Evolutionary conservation across 2,329 filamentous ascomycete genomes (phyloP).

Genomic region (Ophiognomonia clavigignenti-juglandacearum): DNA sequence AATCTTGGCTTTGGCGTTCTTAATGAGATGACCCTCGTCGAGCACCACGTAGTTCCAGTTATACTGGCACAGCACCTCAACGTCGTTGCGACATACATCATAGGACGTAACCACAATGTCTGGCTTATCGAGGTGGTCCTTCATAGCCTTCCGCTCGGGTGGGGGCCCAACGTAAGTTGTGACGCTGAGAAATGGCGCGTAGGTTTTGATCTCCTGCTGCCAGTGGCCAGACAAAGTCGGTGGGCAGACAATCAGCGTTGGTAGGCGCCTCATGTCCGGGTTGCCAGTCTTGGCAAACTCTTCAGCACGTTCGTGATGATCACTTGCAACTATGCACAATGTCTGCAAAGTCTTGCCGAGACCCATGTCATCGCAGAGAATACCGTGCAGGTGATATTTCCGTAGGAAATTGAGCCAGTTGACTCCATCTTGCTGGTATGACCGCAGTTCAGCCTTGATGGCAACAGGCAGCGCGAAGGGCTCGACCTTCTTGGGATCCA

Average conservation of each 20-base stretch:
- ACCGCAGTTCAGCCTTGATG: slow-evolving; percentile 93
- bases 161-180: slow-evolving; percentile 90
- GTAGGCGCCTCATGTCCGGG: slow-evolving; percentile 71
- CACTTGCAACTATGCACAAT: slow-evolving; percentile 94
- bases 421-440: slow-evolving; percentile 97
- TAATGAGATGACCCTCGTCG: slow-evolving; percentile 96
- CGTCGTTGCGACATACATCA: slow-evolving; percentile 94
- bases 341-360: slow-evolving; percentile 97
- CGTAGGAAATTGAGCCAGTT: slow-evolving; percentile 99
- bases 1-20: slow-evolving; percentile 96
- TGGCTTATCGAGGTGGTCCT: slow-evolving; percentile 65
- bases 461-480: slow-evolving; percentile 88
- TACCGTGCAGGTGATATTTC: slow-evolving; percentile 94
- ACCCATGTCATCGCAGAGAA: slow-evolving; percentile 99
- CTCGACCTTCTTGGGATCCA: slow-evolving; percentile 96
- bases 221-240: slow-evolving; percentile 96
- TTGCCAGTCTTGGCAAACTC: slow-evolving; percentile 81
- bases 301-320: slow-evolving; percentile 89
- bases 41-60: slow-evolving; percentile 98
- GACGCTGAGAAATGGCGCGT: slow-evolving; percentile 87
- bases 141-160: slow-evolving; percentile 68
- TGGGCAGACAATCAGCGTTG: slow-evolving; percentile 92
- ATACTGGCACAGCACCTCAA: slow-evolving; percentile 74
- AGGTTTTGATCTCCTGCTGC: slow-evolving; percentile 96
- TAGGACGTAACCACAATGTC: slow-evolving; percentile 98